Evolutionary conservation across 1,139 yeast species (phyloP).

Genomic region (Suhomyces coccinellae): DNA sequence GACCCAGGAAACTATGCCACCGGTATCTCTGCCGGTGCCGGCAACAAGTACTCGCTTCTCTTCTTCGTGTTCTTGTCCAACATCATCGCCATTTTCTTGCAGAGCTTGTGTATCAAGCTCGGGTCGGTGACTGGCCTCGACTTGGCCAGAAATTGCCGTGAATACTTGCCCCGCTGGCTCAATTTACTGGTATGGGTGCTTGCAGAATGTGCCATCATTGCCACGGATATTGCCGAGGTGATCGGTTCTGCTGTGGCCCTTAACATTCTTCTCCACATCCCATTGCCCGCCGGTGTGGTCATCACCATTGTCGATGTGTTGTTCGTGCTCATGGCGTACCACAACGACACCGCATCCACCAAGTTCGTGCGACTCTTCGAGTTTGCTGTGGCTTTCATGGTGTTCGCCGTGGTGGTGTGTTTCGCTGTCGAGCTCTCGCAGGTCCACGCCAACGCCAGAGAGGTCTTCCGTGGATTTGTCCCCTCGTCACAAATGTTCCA

Average conservation of each 20-base stretch:
- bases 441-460: conserved; percentile 49
- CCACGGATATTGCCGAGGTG: conserved; percentile 86
- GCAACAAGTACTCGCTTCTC: conserved; percentile 59
- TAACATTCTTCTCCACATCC: conserved; percentile 65
- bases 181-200: conserved; percentile 59
- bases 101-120: conserved; percentile 67
- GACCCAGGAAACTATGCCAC: conserved; percentile 89
- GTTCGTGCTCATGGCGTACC: conserved; percentile 71
- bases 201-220: conserved; percentile 79
- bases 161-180: conserved; percentile 60
- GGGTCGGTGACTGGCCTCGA: conserved; percentile 84
- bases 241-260: conserved; percentile 86
- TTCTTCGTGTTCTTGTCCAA: conserved; percentile 69
- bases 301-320: conserved; percentile 73
- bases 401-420: conserved; percentile 69
- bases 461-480: conserved; percentile 66
- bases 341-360: conserved; percentile 66
- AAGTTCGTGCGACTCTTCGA: conserved; percentile 67
- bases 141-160: conserved; percentile 67
- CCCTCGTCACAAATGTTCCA: conserved; percentile 66
- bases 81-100: conserved; percentile 71
- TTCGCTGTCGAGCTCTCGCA: conserved; percentile 67
- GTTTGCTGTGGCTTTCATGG: conserved; percentile 62
- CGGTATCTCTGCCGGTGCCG: conserved; percentile 75
- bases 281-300: conserved; percentile 76